Evolutionary conservation across 2,329 filamentous ascomycete genomes (phyloP).

Genomic region (Thelonectria rubi): DNA sequence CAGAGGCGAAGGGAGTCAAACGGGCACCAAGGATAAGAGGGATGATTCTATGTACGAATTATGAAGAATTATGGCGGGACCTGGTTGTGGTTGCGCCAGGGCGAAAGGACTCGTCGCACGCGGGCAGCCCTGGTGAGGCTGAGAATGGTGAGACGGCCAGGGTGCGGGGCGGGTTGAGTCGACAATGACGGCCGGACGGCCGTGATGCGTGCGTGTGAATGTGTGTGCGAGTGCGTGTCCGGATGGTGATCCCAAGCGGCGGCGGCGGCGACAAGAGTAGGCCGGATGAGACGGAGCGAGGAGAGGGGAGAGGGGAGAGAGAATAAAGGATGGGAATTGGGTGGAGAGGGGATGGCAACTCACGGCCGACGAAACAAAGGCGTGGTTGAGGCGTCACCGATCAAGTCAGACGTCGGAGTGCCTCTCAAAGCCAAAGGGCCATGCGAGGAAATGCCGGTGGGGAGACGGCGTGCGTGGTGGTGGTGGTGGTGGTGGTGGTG

Average conservation of each 20-base stretch:
- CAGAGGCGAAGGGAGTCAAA: conserved; percentile 19
- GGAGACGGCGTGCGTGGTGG: conserved; percentile 41
- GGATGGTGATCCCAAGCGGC: conserved; percentile 33
- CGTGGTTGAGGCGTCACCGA: conserved; percentile 27
- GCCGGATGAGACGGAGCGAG: conserved; percentile 35
- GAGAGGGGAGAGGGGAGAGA: conserved; percentile 26
- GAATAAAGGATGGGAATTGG: conserved; percentile 1
- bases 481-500: conserved; percentile 43
- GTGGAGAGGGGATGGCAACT: conserved; percentile 17
- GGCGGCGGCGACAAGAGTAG: conserved; percentile 23
- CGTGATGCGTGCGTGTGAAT: conserved; percentile 19
- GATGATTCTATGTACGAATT: conserved; percentile 27
- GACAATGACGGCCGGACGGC: conserved; percentile 25
- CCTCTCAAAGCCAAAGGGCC: conserved; percentile 33
- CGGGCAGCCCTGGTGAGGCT: conserved; percentile 39
- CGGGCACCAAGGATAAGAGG: conserved; percentile 19
- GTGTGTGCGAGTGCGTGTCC: neutral
- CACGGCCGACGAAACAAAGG: conserved; percentile 19
- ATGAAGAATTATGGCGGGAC: conserved; percentile 10
- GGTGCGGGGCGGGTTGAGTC: conserved; percentile 36
- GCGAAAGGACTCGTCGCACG: conserved; percentile 29
- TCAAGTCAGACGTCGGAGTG: conserved; percentile 31
- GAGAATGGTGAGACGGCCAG: conserved; percentile 40
- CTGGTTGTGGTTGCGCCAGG: conserved; percentile 25
- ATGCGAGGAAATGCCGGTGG: conserved; percentile 42